A percentile compares a stretch with the other conserved stretches of the same genome.
Evolutionary conservation across 179 eudicot genomes (phyloP).

Genomic region (Camellia oleifera): DNA sequence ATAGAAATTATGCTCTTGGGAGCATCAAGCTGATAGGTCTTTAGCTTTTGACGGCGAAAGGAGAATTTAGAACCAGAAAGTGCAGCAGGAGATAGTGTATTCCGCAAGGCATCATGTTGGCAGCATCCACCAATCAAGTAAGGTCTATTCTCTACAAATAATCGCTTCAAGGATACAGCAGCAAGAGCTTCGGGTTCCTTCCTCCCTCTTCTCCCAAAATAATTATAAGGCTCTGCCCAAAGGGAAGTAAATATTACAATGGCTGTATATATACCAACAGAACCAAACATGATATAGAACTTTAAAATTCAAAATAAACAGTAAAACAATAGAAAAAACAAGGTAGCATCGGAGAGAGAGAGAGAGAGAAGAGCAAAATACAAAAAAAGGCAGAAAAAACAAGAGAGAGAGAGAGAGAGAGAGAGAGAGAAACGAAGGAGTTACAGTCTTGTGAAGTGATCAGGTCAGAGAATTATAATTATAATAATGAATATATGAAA

Average conservation of each 20-base stretch:
- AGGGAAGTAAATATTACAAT: constrained; percentile 17
- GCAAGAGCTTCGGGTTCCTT: constrained; percentile 86
- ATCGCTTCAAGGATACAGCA: constrained; percentile 80
- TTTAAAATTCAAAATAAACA: not conserved
- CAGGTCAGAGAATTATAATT: not conserved
- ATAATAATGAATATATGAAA: not conserved
- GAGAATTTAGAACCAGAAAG: constrained; percentile 43
- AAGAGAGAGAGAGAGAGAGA: not conserved
- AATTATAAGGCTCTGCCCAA: constrained; percentile 81
- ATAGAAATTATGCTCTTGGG: constrained; percentile 58
- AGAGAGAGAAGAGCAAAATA: not conserved
- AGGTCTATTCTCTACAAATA: constrained; percentile 79
- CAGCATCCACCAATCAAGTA: constrained; percentile 79
- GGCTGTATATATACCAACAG: not conserved
- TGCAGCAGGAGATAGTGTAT: constrained; percentile 25
- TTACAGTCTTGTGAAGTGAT: no score
- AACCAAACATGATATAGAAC: not conserved
- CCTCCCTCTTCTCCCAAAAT: constrained; percentile 77
- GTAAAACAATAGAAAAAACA: not conserved
- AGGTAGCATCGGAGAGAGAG: not conserved
- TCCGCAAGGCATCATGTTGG: constrained; percentile 46
- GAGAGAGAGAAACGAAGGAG: not conserved
- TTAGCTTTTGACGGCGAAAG: constrained; percentile 33
- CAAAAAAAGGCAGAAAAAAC: not conserved
- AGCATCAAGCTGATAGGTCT: constrained; percentile 33